phyloP scores from a whole-genome alignment of 1,139 yeast species.

The Pichia sp. region DNA sequence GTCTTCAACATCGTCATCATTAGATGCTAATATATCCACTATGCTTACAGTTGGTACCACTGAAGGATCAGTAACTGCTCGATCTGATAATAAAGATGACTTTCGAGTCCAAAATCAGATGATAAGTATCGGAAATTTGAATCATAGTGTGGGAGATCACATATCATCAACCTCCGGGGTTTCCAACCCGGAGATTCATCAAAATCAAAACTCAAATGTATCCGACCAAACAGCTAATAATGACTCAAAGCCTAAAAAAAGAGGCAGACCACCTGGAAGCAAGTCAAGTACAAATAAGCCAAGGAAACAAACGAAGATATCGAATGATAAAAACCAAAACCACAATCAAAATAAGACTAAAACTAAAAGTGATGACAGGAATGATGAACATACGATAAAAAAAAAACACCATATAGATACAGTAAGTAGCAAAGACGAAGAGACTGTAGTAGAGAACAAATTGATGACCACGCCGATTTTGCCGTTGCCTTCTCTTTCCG shows the following conservation, averaged over 20 bases:
- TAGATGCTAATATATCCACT: background rate
- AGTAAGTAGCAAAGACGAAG: background rate
- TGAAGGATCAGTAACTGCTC: background rate
- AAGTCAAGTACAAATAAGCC: no score
- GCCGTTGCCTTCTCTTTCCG: constrained; percentile 3
- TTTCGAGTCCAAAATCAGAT: background rate
- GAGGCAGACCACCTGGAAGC: constrained; percentile 7
- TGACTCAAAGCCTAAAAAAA: background rate
- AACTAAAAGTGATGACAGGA: background rate
- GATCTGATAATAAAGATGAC: background rate
- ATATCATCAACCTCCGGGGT: constrained; percentile 29
- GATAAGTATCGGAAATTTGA: background rate
- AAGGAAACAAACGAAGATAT: background rate
- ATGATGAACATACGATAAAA: background rate
- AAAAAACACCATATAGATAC: background rate
- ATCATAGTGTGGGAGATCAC: background rate
- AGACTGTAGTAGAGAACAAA: no score
- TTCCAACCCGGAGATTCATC: constrained; percentile 24
- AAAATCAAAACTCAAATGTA: no score
- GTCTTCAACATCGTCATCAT: no score
- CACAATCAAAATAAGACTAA: background rate
- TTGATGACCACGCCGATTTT: background rate
- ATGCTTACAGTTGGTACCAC: background rate
- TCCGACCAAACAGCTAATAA: no score
- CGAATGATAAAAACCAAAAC: background rate